A percentile compares a stretch with the other conserved stretches of the same genome.
These are phyloP conservation scores for Echinochloa phyllopogon DNA, from an alignment of 176 grass and related monocot species.

Conservation along the genomic window DNA sequence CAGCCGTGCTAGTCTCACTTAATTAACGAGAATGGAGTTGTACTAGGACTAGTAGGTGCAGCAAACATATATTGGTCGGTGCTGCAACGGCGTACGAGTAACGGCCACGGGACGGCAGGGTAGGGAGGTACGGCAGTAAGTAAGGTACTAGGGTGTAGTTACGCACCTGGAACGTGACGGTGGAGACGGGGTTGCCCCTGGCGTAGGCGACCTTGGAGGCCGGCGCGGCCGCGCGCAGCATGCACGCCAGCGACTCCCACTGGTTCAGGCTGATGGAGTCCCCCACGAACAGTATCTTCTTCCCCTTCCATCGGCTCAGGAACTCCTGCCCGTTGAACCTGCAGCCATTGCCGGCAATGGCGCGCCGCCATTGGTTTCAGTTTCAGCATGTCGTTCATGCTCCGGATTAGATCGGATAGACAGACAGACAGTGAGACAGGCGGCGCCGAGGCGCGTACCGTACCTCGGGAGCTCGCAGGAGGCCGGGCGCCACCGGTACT, in stretches of 20 bases:
- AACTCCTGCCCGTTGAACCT: conserved; percentile 81
- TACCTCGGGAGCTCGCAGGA: conserved; percentile 87
- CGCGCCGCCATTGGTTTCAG: not conserved
- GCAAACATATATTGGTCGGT: conserved; percentile 11
- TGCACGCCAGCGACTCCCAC: conserved; percentile 94
- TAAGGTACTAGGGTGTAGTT: not conserved
- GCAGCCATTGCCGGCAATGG: not conserved
- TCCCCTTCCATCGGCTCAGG: conserved; percentile 69
- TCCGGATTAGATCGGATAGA: not conserved
- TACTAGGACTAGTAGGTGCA: too few species aligned
- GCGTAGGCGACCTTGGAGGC: conserved; percentile 60
- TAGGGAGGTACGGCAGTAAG: not conserved
- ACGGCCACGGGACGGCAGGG: not conserved
- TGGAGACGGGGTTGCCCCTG: conserved; percentile 57
- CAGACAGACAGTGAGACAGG: not conserved
- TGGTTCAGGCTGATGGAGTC: conserved; percentile 98
- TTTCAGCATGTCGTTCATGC: not conserved
- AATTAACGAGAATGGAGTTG: too few species aligned
- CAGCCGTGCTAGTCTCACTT: not conserved
- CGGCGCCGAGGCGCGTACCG: too few species aligned
- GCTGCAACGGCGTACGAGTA: not conserved
- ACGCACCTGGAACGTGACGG: conserved; percentile 82
- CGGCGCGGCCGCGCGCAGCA: conserved; percentile 81
- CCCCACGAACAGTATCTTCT: conserved; percentile 99
- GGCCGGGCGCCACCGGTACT: conserved; percentile 78